Base-by-base conservation (phyloP, 2,329 filamentous ascomycete species). In the Colletotrichum destructivum region DNA sequence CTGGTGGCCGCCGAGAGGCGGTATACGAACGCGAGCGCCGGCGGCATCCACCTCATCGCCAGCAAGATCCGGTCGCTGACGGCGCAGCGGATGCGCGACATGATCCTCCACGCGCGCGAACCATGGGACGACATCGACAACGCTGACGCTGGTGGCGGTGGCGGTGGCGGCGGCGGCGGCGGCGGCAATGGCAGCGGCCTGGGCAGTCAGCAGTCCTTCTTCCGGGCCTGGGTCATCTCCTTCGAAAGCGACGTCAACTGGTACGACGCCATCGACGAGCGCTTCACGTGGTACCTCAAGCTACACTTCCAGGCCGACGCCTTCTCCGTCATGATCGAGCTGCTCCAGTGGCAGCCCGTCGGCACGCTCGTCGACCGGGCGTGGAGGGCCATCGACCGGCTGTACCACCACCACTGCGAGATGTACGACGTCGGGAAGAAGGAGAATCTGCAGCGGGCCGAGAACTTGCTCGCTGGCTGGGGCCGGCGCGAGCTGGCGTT, bases 301-400 rank as follows among this genome's bases (percentile, higher is more conserved):
- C 79, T 82, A 16, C 85, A 89, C 74, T 89, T 90, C 76, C 88
- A 89, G 74, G 78, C 87, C 52, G 88, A 89, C 63, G 80, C 89
- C 21, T 87, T 90, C 71, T 81, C 86, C 42, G 89, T 88, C 76
- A 82, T 89, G 77, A 85, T 86, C 0, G 87, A 87, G 7, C 86
- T 89, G 75, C 82, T 91, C 15, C 85, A 83, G 72, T 82, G 84
- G 44, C 85, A 86, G 44, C 63, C 66, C 1, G 81, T 81, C 2
- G 88, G 88, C 5, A 78, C 77, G 6, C 79, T 90, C 7, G 85
- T 88, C 8, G 88, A 90, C 59, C 83, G 85, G 40, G 88, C 85
- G 1, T 91, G 88, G 89, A 75, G 73, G 3, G 79, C 82, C 16
- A 79, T 89, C 9, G 82, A 86, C 40, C 78, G 79, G 2, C 81